Percentiles rank a stretch among this genome's conserved stretches.
phyloP scores from a whole-genome alignment of 1,139 yeast species.

The Suhomyces atakaporum region DNA sequence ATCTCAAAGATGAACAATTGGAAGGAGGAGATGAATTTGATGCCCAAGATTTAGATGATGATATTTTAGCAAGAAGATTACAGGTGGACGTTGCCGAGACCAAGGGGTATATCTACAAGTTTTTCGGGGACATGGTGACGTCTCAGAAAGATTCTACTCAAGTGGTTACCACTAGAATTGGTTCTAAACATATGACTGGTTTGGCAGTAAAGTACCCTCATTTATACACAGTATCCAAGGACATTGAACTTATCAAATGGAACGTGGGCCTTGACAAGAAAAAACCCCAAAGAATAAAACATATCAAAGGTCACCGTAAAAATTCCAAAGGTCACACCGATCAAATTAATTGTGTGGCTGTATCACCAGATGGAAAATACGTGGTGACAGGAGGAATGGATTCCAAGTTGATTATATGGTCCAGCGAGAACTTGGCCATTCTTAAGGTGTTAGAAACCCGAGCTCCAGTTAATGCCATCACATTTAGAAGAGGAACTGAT shows the following conservation, averaged over 20 bases:
- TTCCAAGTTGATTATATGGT: constrained; percentile 80
- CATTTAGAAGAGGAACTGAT: constrained; percentile 78
- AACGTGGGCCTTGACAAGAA: constrained; percentile 27
- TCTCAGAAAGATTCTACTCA: constrained; percentile 40
- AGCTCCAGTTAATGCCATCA: constrained; percentile 70
- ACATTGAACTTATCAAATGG: constrained; percentile 80
- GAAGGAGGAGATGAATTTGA: constrained; percentile 66
- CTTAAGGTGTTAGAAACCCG: constrained; percentile 76
- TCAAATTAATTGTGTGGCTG: constrained; percentile 76
- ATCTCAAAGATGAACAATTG: constrained; percentile 59
- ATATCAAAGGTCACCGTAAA: constrained; percentile 62
- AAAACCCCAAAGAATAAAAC: constrained; percentile 63
- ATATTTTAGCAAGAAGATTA: constrained; percentile 75
- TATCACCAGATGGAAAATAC: constrained; percentile 82
- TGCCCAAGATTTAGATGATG: constrained; percentile 91
- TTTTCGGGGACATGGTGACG: constrained; percentile 52
- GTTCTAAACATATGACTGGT: constrained; percentile 58
- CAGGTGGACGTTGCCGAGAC: constrained; percentile 88
- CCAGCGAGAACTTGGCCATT: constrained; percentile 72
- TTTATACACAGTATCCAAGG: constrained; percentile 84
- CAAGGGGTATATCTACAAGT: constrained; percentile 78
- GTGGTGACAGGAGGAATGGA: constrained; percentile 93
- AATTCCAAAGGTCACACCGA: constrained; percentile 69
- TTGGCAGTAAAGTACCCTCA: constrained; percentile 56
- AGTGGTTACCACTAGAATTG: constrained; percentile 53